Evolutionary conservation across 164 flowering plant genomes (phyloP).

Genomic region (Magnolia sinica): DNA sequence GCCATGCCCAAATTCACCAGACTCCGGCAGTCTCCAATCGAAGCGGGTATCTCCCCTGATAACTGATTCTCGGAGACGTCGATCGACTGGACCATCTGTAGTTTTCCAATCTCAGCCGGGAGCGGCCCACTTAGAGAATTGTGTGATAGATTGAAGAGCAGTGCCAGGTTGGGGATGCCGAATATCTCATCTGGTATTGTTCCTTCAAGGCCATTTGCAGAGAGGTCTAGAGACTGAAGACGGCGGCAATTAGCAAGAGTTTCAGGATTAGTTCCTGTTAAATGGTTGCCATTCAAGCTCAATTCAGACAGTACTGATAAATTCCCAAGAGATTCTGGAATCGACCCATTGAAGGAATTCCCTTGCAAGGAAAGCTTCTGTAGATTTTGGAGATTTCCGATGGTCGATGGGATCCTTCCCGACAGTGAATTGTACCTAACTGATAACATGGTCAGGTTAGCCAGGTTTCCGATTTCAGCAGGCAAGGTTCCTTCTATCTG

Average conservation of each 20-base stretch:
- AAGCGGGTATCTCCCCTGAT: background rate
- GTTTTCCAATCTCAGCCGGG: conserved; percentile 4
- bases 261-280: background rate
- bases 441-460: conserved; percentile 4
- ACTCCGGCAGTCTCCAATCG: background rate
- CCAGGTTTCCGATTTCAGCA: conserved; percentile 12
- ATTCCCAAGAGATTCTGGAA: conserved; percentile 1
- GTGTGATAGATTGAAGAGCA: conserved; percentile 1
- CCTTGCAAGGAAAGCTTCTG: background rate
- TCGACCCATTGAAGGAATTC: background rate
- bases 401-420: conserved; percentile 8
- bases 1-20: conserved; percentile 1
- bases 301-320: background rate
- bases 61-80: conserved; percentile 2
- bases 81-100: background rate
- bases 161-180: background rate
- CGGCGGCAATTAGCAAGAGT: background rate
- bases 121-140: conserved; percentile 9
- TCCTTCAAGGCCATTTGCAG: conserved; percentile 3
- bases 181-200: conserved; percentile 4
- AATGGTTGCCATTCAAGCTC: background rate
- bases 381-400: conserved; percentile 8
- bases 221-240: background rate
- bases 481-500: conserved; percentile 15
- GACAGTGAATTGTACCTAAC: background rate